These are phyloP conservation scores for Thalassiosira livingstoniorum DNA, from an alignment of 352 stramenopile genomes.

Conservation along the genomic window DNA sequence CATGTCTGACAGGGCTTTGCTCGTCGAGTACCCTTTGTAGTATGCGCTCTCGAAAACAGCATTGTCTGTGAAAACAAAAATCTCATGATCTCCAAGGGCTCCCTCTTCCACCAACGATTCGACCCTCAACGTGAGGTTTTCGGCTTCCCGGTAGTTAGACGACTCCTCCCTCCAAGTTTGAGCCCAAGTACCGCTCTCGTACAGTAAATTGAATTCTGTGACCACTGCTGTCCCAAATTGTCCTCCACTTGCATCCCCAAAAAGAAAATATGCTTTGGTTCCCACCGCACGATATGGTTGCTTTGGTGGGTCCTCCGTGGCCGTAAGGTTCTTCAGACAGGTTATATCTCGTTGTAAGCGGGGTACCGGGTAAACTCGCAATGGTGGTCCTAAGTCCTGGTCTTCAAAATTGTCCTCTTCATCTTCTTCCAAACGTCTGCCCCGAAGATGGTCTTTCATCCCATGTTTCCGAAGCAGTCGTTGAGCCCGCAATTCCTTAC, in stretches of 20 bases:
- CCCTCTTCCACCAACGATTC: neutral
- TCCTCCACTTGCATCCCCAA: conserved; percentile 15
- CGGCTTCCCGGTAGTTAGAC: conserved; percentile 20
- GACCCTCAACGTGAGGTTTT: conserved; percentile 1
- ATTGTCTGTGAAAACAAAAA: conserved; percentile 73
- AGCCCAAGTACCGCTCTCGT: neutral
- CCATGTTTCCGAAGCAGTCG: too few relatives aligned
- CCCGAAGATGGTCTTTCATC: too few relatives aligned
- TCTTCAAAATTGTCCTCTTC: too few relatives aligned
- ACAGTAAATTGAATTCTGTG: neutral
- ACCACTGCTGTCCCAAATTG: conserved; percentile 18
- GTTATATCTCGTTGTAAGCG: neutral
- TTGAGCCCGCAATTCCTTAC: too few relatives aligned
- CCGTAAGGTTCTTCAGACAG: neutral
- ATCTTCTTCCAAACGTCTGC: too few relatives aligned
- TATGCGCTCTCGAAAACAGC: conserved; percentile 32
- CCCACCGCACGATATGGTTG: neutral
- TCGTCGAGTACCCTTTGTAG: conserved; percentile 40
- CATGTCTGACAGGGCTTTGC: conserved; percentile 24
- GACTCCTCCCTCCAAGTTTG: neutral
- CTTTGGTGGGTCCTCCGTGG: neutral
- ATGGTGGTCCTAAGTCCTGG: too few relatives aligned
- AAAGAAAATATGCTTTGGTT: neutral
- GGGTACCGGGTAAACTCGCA: too few relatives aligned
- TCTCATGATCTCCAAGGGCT: conserved; percentile 19